These are phyloP conservation scores for Cutaneotrichosporon curvatum DNA, from an alignment of 1,284 basidiomycete species.

Conservation along the genomic window DNA sequence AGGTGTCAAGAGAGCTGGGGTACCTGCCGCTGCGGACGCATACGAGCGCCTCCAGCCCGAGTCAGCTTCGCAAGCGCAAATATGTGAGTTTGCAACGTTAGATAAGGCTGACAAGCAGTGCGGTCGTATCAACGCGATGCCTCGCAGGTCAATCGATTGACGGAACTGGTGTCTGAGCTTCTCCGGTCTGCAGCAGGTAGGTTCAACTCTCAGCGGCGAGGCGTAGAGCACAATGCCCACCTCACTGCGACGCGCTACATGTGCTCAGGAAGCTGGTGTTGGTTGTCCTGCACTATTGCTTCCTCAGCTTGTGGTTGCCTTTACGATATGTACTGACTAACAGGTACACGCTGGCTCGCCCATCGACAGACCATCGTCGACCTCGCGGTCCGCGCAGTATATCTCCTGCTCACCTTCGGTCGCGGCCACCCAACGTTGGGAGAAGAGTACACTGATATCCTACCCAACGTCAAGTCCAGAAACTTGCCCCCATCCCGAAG, in stretches of 20 bases:
- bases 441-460: slow-evolving; percentile 84
- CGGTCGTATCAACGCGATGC: slow-evolving; percentile 78
- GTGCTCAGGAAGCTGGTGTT: no score
- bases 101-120: slow-evolving; percentile 74
- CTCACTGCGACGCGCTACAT: no score
- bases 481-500: slow-evolving; percentile 17
- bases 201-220: no score
- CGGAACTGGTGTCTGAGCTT: slow-evolving; percentile 67
- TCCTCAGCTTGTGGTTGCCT: no score
- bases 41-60: slow-evolving; percentile 26
- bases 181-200: slow-evolving; percentile 69
- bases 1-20: not conserved
- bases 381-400: slow-evolving; percentile 60
- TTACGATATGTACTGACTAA: not conserved
- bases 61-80: slow-evolving; percentile 61
- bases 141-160: slow-evolving; percentile 65
- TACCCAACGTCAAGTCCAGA: slow-evolving; percentile 55
- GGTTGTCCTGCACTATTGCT: no score
- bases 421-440: slow-evolving; percentile 76
- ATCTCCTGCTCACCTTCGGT: slow-evolving; percentile 69
- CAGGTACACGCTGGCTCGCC: slow-evolving; percentile 79
- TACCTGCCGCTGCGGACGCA: slow-evolving; percentile 10
- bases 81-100: slow-evolving; percentile 64
- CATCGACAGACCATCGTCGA: slow-evolving; percentile 75
- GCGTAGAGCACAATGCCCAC: no score